These are phyloP conservation scores for Malus hybrid DNA, from an alignment of 331 rosid species.

Conservation along the genomic window DNA sequence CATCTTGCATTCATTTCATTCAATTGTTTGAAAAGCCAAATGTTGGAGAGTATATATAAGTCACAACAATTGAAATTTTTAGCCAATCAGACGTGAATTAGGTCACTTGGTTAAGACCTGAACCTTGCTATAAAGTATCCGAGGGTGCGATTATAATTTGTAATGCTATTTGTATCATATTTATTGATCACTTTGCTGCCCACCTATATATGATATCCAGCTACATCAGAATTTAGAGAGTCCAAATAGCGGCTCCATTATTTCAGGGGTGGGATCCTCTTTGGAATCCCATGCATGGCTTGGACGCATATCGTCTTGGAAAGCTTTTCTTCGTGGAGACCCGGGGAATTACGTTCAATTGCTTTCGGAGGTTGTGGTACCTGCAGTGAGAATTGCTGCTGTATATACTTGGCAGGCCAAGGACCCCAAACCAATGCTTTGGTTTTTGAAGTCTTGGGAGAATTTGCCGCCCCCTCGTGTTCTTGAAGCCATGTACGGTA, in stretches of 20 bases:
- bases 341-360: conserved; percentile 72
- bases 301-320: conserved; percentile 66
- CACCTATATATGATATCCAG: too few species aligned
- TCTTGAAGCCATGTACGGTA: conserved; percentile 41
- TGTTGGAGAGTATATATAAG: neutral
- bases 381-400: conserved; percentile 81
- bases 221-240: too few species aligned
- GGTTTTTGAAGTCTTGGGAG: conserved; percentile 78
- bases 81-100: too few species aligned
- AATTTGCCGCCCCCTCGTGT: conserved; percentile 63
- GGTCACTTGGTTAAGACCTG: too few species aligned
- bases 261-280: conserved; percentile 99
- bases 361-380: conserved; percentile 79
- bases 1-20: neutral
- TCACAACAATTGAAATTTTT: neutral
- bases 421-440: conserved; percentile 91
- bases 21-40: neutral
- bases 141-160: too few species aligned
- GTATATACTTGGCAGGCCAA: conserved; percentile 85
- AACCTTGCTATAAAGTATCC: too few species aligned
- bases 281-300: conserved; percentile 61
- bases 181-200: too few species aligned
- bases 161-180: too few species aligned
- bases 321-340: conserved; percentile 60
- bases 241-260: neutral